These are phyloP conservation scores for Stenocarpella maydis DNA, from an alignment of 2,329 filamentous ascomycete genomes.

Conservation along the genomic window DNA sequence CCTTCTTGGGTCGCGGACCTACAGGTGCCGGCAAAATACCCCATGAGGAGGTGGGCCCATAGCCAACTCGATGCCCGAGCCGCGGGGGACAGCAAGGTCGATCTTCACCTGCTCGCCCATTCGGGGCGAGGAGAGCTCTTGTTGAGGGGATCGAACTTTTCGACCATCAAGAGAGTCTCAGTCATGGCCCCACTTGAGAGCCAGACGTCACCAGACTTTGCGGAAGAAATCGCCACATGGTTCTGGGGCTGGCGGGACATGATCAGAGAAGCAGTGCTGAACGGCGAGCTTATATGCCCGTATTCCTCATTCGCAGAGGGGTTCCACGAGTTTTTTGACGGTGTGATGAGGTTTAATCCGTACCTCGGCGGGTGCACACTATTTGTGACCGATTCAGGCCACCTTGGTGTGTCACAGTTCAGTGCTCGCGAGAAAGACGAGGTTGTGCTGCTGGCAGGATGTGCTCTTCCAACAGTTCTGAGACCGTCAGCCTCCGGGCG, in stretches of 20 bases:
- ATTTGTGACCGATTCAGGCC: not conserved
- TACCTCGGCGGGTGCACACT: slow-evolving; percentile 1
- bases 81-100: not conserved
- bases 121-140: not conserved
- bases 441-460: slow-evolving; percentile 8
- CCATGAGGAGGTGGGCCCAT: not conserved
- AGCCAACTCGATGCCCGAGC: not conserved
- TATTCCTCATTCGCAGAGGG: slow-evolving; percentile 6
- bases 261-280: not conserved
- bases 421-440: not conserved
- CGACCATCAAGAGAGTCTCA: not conserved
- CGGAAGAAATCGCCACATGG: slow-evolving; percentile 7
- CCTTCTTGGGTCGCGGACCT: not conserved
- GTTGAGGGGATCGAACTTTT: not conserved
- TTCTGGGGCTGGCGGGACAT: slow-evolving; percentile 8
- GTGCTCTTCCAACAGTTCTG: not conserved
- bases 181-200: not conserved
- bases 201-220: not conserved
- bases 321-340: slow-evolving; percentile 4
- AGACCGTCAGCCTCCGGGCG: not conserved
- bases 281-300: not conserved
- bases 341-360: slow-evolving; percentile 6
- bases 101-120: slow-evolving; percentile 1
- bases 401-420: slow-evolving; percentile 10
- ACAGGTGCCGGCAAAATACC: not conserved